These are phyloP conservation scores for Suillus americanus DNA, from an alignment of 768 basidiomycete species.

Conservation along the genomic window DNA sequence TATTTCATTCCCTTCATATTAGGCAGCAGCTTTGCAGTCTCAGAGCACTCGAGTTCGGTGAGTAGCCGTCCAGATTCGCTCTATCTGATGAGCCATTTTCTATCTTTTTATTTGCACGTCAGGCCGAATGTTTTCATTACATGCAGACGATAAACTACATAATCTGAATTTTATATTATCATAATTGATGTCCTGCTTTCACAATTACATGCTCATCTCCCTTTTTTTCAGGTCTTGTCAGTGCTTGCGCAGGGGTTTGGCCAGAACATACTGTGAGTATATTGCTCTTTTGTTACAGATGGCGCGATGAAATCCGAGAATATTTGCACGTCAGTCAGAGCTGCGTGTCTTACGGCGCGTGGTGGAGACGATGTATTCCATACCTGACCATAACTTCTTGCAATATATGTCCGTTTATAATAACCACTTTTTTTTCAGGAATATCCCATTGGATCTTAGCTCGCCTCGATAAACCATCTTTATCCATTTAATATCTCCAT, in stretches of 20 bases:
- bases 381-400: constrained; percentile 37
- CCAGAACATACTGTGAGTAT: not conserved
- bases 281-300: not conserved
- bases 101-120: constrained; percentile 42
- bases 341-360: constrained; percentile 23
- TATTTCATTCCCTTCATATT: not conserved
- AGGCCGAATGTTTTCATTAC: constrained; percentile 35
- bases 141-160: constrained; percentile 11
- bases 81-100: constrained; percentile 2
- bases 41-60: not conserved
- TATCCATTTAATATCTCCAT: constrained; percentile 5
- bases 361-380: constrained; percentile 42
- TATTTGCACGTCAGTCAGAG: constrained; percentile 70
- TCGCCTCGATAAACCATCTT: not conserved
- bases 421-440: not conserved
- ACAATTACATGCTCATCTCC: not conserved
- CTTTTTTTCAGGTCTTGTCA: not conserved
- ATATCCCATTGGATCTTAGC: not conserved
- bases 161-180: constrained; percentile 6
- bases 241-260: not conserved
- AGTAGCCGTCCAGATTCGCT: not conserved
- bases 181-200: not conserved
- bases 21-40: not conserved
- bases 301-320: constrained; percentile 43
- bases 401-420: not conserved